Percentiles rank a stretch among this genome's conserved stretches.
Conservation (phyloP, 1,284 basidiomycete genomes). For the Malassezia pachydermatis region DNA sequence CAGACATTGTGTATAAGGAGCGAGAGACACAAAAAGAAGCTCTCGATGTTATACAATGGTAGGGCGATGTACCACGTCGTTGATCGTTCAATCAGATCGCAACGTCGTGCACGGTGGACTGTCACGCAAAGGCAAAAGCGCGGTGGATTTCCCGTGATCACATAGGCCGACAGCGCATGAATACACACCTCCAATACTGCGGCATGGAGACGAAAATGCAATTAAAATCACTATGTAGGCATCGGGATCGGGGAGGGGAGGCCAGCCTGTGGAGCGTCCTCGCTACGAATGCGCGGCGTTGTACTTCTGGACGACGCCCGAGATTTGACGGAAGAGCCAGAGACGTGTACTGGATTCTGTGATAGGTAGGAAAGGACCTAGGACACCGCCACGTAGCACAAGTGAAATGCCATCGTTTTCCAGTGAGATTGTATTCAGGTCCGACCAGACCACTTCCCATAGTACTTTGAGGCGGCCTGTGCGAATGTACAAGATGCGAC, state of each 20-base stretch:
- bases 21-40: neutral
- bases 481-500: conserved; percentile 62
- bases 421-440: conserved; percentile 69
- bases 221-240: too few relatives aligned
- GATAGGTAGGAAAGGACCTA: conserved; percentile 55
- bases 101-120: neutral
- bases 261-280: neutral
- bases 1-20: conserved; percentile 7
- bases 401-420: conserved; percentile 52
- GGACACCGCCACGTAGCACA: conserved; percentile 54
- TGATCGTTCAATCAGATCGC: neutral
- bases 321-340: conserved; percentile 56
- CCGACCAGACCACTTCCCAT: conserved; percentile 83
- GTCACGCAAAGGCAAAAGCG: too few relatives aligned
- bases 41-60: too few relatives aligned
- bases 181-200: neutral
- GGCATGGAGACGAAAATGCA: neutral
- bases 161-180: conserved; percentile 4
- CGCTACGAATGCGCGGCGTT: conserved; percentile 15
- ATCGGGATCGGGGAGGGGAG: neutral
- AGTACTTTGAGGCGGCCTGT: conserved; percentile 72
- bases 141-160: conserved; percentile 1
- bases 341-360: conserved; percentile 52
- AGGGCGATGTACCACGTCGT: too few relatives aligned
- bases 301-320: conserved; percentile 31